A percentile compares a stretch with the other conserved stretches of the same genome.
These are phyloP conservation scores for Pyrenula aspistea DNA, from an alignment of 495 filamentous ascomycete genomes.

Conservation along the genomic window DNA sequence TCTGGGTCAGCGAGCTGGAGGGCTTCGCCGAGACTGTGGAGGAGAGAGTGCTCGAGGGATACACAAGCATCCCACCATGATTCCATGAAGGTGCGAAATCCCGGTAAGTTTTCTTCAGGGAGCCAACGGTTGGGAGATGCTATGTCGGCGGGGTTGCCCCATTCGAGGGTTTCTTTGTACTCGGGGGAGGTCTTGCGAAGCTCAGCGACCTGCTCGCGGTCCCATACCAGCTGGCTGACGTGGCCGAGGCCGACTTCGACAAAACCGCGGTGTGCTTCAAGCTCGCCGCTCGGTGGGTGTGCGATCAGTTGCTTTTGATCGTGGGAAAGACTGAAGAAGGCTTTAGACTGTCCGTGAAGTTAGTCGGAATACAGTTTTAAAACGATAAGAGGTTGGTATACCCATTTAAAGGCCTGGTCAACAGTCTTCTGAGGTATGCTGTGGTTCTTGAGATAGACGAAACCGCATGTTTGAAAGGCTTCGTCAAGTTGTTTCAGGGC, in stretches of 20 bases:
- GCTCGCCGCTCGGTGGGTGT: background rate
- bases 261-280: conserved; percentile 5
- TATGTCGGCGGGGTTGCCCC: background rate
- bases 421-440: background rate
- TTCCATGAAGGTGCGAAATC: conserved; percentile 28
- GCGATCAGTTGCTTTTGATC: background rate
- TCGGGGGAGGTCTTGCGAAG: background rate
- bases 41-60: background rate
- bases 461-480: background rate
- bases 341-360: background rate
- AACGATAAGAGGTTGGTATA: background rate
- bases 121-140: conserved; percentile 41
- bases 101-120: conserved; percentile 40
- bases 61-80: conserved; percentile 23
- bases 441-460: background rate
- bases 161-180: background rate
- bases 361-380: background rate
- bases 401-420: background rate
- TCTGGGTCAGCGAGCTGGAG: conserved; percentile 30
- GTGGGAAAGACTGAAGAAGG: background rate
- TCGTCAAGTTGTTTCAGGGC: background rate
- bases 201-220: background rate
- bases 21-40: conserved; percentile 25
- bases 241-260: conserved; percentile 18
- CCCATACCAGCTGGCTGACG: conserved; percentile 17